Base-by-base conservation (phyloP, 2,329 filamentous ascomycete genomes). In the Microcyclospora tardicrescens region DNA sequence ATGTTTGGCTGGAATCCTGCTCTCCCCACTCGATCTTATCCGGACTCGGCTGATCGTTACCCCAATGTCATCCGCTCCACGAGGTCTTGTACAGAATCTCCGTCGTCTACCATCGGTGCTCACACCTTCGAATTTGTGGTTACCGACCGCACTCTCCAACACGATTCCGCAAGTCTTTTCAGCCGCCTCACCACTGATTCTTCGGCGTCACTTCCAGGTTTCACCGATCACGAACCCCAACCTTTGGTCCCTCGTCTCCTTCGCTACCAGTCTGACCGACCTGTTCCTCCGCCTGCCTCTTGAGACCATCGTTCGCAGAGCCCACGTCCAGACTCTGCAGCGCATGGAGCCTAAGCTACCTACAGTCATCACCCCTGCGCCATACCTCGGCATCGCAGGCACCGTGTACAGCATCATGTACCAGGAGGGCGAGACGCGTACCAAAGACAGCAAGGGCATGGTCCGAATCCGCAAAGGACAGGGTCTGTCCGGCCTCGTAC, bases 231-330 rank as follows among this genome's bases (percentile, higher is more conserved):
- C 81, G 24, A 85, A 84, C 5, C 87, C 91, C 0, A 77, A 78
- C 33, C 74, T 82, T 11, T 96, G 93, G 67, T 84, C 81, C 14
- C 58, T 94, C 34, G 77, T 78, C 54, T 84, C 84, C 38, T 94
- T 96, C 62, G 69, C 84, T 48, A 77, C 84, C 11, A 86, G 84
- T 2, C 78, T 79, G 1, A 70, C 77, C 2, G 87, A 93, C 35
- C 73, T 96, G 27, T 82, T 91, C 52, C 62, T 94, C 48, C 87
- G 89, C 54, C 75, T 96, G 10, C 91, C 91, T 0, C 68, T 96
- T 4, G 91, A 98, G 62, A 96, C 89, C 1, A 82, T 94, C 12
- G 72, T 96, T 6, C 79, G 91, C 35, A 77, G 91, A 43, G 89
- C 84, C 5, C 91, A 98, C 61, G 80, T 91, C 42, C 35, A 48